Conservation (phyloP, 306 rosid genomes). For the Ceratonia siliqua region DNA sequence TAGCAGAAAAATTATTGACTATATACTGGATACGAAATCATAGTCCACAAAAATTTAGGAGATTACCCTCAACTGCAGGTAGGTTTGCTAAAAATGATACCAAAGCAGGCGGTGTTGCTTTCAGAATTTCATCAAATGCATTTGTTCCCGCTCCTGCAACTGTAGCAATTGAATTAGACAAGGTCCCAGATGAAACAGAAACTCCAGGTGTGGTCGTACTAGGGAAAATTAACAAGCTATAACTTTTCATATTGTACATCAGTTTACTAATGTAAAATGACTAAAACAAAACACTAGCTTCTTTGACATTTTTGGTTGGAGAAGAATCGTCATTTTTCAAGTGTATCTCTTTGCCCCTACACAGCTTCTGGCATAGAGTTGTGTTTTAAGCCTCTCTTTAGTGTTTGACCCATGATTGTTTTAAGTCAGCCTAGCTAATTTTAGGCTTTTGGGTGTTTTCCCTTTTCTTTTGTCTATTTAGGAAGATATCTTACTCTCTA, state of each 20-base stretch:
- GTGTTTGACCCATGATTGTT: no score
- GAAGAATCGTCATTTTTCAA: no score
- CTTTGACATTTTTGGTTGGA: no score
- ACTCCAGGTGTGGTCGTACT: slow-evolving; percentile 34
- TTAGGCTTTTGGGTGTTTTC: no score
- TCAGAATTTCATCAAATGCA: slow-evolving; percentile 82
- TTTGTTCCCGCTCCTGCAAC: slow-evolving; percentile 57
- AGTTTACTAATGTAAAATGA: neutral
- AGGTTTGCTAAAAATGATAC: slow-evolving; percentile 80
- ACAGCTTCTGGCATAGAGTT: no score
- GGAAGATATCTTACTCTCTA: no score
- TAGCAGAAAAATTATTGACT: neutral
- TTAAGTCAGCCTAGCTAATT: no score
- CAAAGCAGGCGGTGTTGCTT: slow-evolving; percentile 85
- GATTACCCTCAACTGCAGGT: slow-evolving; percentile 88
- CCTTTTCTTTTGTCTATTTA: no score
- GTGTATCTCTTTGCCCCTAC: no score
- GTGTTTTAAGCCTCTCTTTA: no score
- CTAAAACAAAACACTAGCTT: neutral
- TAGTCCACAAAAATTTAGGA: neutral
- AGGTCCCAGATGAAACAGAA: slow-evolving; percentile 38
- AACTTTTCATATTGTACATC: neutral
- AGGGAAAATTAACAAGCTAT: slow-evolving; percentile 22
- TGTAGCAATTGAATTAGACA: slow-evolving; percentile 42
- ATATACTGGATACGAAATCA: neutral